These are phyloP conservation scores for Orbilia blumenaviensis DNA, from an alignment of 2,329 filamentous ascomycete genomes.

Conservation along the genomic window DNA sequence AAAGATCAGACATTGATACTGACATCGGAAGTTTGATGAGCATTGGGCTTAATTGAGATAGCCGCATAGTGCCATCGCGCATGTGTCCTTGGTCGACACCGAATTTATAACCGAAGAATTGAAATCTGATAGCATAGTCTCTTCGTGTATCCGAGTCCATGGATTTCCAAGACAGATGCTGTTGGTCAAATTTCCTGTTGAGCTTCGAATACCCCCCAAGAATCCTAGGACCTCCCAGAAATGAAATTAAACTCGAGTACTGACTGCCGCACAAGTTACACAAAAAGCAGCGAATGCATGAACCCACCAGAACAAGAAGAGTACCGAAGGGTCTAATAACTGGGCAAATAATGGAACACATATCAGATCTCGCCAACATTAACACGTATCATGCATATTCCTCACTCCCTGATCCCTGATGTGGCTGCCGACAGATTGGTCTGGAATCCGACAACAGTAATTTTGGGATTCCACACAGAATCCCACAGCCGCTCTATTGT, in stretches of 20 bases:
- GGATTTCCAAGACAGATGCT: no score
- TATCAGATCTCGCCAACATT: constrained; percentile 42
- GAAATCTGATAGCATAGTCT: no score
- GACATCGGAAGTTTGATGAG: background rate
- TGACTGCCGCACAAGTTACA: constrained; percentile 45
- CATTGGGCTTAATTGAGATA: background rate
- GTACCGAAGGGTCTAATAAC: background rate
- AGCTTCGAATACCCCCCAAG: constrained; percentile 28
- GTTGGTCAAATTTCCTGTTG: no score
- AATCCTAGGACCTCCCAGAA: background rate
- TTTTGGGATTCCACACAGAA: constrained; percentile 2
- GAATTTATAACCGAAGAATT: no score
- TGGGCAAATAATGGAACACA: background rate
- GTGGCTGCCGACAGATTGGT: constrained; percentile 34
- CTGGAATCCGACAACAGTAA: constrained; percentile 15
- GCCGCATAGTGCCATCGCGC: constrained; percentile 2
- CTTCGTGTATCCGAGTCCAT: no score
- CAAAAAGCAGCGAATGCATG: constrained; percentile 10
- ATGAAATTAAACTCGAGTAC: constrained; percentile 38
- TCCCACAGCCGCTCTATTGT: constrained; percentile 1
- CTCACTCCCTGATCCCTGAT: constrained; percentile 18
- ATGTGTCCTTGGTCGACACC: no score
- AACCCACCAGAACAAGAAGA: constrained; percentile 8
- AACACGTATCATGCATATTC: constrained; percentile 44
- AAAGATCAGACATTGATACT: background rate